A percentile compares a stretch with the other conserved stretches of the same genome.
Conservation (phyloP, 2,329 filamentous ascomycete genomes). For the Monilinia fructicola region DNA sequence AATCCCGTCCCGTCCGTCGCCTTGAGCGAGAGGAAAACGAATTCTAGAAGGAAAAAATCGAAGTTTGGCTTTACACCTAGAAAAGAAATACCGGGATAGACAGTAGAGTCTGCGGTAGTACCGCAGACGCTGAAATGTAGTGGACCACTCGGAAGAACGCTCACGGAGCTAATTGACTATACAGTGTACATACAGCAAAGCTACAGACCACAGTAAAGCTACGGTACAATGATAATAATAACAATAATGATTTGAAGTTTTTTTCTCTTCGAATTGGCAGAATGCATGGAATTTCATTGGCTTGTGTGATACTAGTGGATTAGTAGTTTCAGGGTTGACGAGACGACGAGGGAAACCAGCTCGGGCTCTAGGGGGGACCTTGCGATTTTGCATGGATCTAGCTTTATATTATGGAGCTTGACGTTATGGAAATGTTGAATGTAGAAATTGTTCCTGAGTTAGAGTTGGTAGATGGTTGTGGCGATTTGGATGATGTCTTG, state of each 20-base stretch:
- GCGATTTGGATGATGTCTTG: not conserved
- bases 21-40: not conserved
- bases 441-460: not conserved
- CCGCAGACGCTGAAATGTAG: constrained; percentile 1
- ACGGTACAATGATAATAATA: not conserved
- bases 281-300: constrained; percentile 1
- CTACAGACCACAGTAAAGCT: not conserved
- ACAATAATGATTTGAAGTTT: not conserved
- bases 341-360: constrained; percentile 1
- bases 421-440: constrained; percentile 8
- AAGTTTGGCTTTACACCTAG: not conserved
- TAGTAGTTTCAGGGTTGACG: constrained; percentile 9
- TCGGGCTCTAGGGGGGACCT: constrained; percentile 3
- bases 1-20: not conserved
- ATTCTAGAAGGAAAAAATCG: constrained; percentile 12
- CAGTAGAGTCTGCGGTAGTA: too few species aligned
- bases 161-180: not conserved
- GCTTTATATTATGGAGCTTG: constrained; percentile 1
- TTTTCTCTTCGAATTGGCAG: not conserved
- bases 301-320: constrained; percentile 3
- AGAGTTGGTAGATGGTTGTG: not conserved
- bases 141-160: not conserved
- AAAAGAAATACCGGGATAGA: not conserved
- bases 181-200: too few species aligned
- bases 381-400: not conserved